Evolutionary conservation across 2,329 filamentous ascomycete species (phyloP), one percentile per base, ranked within the genome.

Genomic region (Fulvia fulva): DNA sequence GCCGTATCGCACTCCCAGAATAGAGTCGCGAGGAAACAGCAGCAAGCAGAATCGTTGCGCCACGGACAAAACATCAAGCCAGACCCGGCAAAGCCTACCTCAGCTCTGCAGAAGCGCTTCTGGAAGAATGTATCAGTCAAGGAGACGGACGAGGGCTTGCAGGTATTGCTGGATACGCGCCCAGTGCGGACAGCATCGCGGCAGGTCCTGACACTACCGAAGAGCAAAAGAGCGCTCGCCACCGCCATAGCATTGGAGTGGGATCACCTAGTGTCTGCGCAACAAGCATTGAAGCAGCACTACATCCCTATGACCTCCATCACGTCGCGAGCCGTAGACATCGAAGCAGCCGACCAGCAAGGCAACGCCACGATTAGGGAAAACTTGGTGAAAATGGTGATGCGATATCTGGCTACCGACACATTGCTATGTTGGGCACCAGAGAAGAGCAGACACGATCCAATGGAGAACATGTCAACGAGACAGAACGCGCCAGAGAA

Each of bases 391-490:
- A 79, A 78, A 19, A 87, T 85, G 63, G 77, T 94, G 53, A 83
- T 97, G 81, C 84, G 88, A 49, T 97, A 97, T 74, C 82, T 99
- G 25, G 87, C 91, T 67, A 97, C 94, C 0, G 94, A 99, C 76
- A 92, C 90, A 0, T 77, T 97, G 34, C 84, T 99, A 1, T 97
- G 93, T 82, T 96, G 91, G 90, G 91, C 85, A 19, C 87, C 87
- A 0, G 80, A 80, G 68, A 76, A 76, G 56, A 76, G 76, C 47
- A 65, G 77, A 59, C 75, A 81, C 71, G 73, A 85, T 43, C 73
- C 78, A 28, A 57, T 60, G 49, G 49, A 60, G 45, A 53, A 51
- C 37, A 49, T 43, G 28, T 47, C 60, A 49, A 57, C 56, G 9
- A 41, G 37, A 41, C 37, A 41, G 37, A 19, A n/a, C 19, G 37